Base-by-base conservation (phyloP, 2,329 filamentous ascomycete genomes). In the Knufia fluminis region DNA sequence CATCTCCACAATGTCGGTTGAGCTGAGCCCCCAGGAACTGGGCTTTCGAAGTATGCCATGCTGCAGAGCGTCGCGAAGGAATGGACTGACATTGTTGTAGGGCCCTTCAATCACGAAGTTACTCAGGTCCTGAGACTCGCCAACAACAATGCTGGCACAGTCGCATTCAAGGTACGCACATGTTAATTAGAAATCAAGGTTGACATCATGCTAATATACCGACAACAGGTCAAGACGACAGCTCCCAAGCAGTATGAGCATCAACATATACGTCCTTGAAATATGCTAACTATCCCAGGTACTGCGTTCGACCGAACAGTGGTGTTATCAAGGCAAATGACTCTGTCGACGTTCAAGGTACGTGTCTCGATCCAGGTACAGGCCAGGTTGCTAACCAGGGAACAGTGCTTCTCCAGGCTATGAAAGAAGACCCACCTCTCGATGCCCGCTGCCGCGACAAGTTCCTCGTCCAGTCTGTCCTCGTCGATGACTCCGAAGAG, bases 291-390 rank as follows among this genome's bases (percentile, higher is more conserved):
- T 10, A 24, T 46, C 43, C 33, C 62, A 96, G 91, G 76, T 98
- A 98, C 73, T 97, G 92, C 68, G 91, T 97, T 52, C 83, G 92
- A 62, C 91, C 92, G 50, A 97, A 98, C 75, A 95, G 90, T 46
- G 92, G 92, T 62, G 86, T 90, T 66, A 92, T 98, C 67, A 90
- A 95, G 66, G 83, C 90, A 33, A 87, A 89, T 60, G 80, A 85
- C 67, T 79, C 86, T 67, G 90, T 98, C 59, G 89, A 96, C 68
- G 91, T 98, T 57, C 84, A 90, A 67, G 90, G 90, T 95, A 75
- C 60, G 62, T 58, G 16, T 12, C 14, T 14, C 24, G 22, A 2
- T 10, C 20, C 14, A 16, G 31, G n/a, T 16, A 10, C 45, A 12
- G n/a, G 32, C 36, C 28, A 53, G 31, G 46, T 39, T 12, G 28